Conservation (phyloP, 495 filamentous ascomycete species). For the Annulohypoxylon bovei region DNA sequence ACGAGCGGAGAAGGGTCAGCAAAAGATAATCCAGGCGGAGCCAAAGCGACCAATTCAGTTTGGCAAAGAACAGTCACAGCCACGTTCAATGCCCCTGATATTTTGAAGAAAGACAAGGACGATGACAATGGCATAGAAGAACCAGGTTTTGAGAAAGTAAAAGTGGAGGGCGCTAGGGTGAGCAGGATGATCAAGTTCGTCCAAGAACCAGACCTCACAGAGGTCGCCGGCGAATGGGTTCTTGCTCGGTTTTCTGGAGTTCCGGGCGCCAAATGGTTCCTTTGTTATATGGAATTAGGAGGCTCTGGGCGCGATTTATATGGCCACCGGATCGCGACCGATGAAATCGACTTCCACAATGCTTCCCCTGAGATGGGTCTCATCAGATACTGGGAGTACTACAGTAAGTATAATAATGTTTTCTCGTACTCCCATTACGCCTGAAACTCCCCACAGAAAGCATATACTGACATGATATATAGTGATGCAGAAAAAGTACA, state of each 20-base stretch:
- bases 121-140: neutral
- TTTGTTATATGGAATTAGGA: conserved; percentile 57
- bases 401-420: conserved; percentile 31
- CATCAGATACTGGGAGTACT: conserved; percentile 50
- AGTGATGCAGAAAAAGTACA: conserved; percentile 52
- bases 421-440: neutral
- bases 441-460: too few relatives aligned
- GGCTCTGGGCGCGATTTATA: conserved; percentile 48
- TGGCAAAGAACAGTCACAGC: conserved; percentile 9
- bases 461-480: neutral
- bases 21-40: neutral
- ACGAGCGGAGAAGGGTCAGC: conserved; percentile 12
- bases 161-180: conserved; percentile 47
- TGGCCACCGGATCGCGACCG: conserved; percentile 52
- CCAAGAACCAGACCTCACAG: conserved; percentile 49
- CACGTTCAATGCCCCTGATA: neutral
- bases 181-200: conserved; percentile 55
- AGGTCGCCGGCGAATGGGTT: conserved; percentile 61
- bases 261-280: conserved; percentile 57
- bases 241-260: conserved; percentile 56
- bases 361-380: conserved; percentile 51
- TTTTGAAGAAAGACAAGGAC: neutral
- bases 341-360: conserved; percentile 51
- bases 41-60: neutral
- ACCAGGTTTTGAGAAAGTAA: conserved; percentile 20